Evolutionary conservation across 768 basidiomycete species (phyloP).

Genomic region (Neoboletus magnificus): DNA sequence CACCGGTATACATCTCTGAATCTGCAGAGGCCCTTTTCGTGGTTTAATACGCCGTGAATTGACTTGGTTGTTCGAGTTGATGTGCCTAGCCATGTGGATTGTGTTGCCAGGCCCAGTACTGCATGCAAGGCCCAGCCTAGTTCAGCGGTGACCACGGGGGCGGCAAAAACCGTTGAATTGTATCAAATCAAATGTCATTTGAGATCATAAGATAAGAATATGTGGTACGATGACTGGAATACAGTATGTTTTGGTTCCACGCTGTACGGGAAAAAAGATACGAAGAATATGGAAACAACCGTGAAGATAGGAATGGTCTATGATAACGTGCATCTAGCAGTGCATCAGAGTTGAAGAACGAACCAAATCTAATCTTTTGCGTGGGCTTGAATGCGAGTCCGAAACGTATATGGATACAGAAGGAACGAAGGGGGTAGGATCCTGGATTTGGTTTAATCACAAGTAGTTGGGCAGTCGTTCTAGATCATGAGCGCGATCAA

Average conservation of each 20-base stretch:
- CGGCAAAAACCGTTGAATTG: background rate
- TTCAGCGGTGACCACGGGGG: background rate
- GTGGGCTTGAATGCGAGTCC: background rate
- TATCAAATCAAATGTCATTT: conserved; percentile 12
- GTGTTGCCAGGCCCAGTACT: background rate
- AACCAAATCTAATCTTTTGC: conserved; percentile 23
- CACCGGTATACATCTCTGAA: background rate
- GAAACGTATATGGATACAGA: conserved; percentile 20
- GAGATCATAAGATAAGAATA: conserved; percentile 17
- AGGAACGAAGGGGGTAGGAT: conserved; percentile 16
- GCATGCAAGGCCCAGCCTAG: background rate
- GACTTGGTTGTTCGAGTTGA: background rate
- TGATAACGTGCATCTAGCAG: conserved; percentile 17
- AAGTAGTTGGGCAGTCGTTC: conserved; percentile 49
- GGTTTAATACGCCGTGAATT: background rate
- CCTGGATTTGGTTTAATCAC: conserved; percentile 39
- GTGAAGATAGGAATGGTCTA: conserved; percentile 14
- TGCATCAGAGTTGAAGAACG: conserved; percentile 1
- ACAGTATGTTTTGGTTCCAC: conserved; percentile 25
- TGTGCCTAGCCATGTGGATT: background rate
- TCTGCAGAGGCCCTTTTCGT: background rate
- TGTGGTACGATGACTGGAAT: conserved; percentile 10
- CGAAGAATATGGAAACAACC: conserved; percentile 13
- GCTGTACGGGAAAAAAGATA: conserved; percentile 10
- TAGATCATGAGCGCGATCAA: conserved; percentile 22